Conservation (phyloP, 495 filamentous ascomycete genomes). For the Annulohypoxylon bovei region DNA sequence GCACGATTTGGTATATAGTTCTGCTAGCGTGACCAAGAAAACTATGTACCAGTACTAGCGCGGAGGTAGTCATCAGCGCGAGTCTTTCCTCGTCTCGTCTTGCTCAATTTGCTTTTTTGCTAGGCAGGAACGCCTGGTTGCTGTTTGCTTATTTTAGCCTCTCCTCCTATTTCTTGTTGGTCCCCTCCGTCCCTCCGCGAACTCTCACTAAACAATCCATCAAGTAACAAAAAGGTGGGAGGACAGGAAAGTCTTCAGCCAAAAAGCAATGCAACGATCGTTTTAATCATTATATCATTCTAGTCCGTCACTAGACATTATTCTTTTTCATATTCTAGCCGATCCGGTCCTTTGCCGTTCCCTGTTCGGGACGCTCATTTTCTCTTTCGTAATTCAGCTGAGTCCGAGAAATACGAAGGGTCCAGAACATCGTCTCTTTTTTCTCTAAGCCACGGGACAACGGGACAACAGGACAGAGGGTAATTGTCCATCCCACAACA, state of each 20-base stretch:
- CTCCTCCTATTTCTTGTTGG: conserved; percentile 27
- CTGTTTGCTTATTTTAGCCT: conserved; percentile 27
- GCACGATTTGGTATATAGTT: conserved; percentile 13
- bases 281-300: conserved; percentile 24
- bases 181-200: conserved; percentile 11
- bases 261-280: conserved; percentile 30
- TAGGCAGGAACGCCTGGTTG: conserved; percentile 5
- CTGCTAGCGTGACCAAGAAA: background rate
- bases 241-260: conserved; percentile 9
- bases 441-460: conserved; percentile 30
- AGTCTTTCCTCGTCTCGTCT: conserved; percentile 32
- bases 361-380: conserved; percentile 9
- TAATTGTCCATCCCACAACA: conserved; percentile 8
- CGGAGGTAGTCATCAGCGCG: conserved; percentile 16
- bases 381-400: conserved; percentile 26
- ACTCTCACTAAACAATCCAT: conserved; percentile 3
- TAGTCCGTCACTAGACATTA: conserved; percentile 33
- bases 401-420: conserved; percentile 31
- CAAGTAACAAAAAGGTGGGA: conserved; percentile 18
- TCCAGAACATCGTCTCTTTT: conserved; percentile 16
- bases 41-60: conserved; percentile 21
- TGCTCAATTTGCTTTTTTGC: conserved; percentile 30
- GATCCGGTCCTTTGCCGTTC: background rate
- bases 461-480: background rate
- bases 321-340: conserved; percentile 2